Evolutionary conservation across 257 asterid species (phyloP), one percentile per base, ranked within the genome.

Genomic region (Solanum stenotomum): DNA sequence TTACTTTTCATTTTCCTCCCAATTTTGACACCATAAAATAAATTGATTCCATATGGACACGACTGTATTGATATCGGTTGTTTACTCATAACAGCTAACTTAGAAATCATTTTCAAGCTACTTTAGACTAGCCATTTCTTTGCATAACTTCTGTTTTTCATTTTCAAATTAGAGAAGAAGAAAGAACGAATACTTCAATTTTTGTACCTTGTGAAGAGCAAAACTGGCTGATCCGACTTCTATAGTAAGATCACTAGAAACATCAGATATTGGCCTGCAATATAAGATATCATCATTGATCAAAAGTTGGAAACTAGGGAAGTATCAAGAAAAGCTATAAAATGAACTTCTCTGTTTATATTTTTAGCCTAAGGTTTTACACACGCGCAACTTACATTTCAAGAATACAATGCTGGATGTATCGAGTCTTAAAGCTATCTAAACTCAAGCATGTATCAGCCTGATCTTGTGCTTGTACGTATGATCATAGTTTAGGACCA

Each of bases 251-350:
- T 97, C 99, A 87, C 99, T 97, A 15, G 99, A 94, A 90, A 96
- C 99, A 85, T 97, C 99, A 35, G 99, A 97, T 89, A 95, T 93
- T 8, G 99, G 98, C 99, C 99, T 97, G 98, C 90, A 92, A 89
- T 29, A 82, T 67, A 49, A 49, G 25, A 49, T 46, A 44, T 81
- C 2, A 14, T 81, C 40, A 31, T 5, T 49, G 29, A 49, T 82
- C 67, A 79, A 27, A 44, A 46, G 37, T 27, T 46, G 18, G 14
- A 42, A 25, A 78, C 85, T 40, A 9, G 65, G 31, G 3, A 42
- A 14, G 38, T 16, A 35, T 78, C 65, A 27, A 44, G 18, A 46
- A 25, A 79, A 44, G 63, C n/a, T 2, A 77, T 42, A 42, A 42
- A 78, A 42, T 3, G 8, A 15, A 46, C 10, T 44, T 79, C 40